Percentiles rank a stretch among this genome's conserved stretches.
Conservation (phyloP, 805 yeast species). For the Candida xyloterini region DNA sequence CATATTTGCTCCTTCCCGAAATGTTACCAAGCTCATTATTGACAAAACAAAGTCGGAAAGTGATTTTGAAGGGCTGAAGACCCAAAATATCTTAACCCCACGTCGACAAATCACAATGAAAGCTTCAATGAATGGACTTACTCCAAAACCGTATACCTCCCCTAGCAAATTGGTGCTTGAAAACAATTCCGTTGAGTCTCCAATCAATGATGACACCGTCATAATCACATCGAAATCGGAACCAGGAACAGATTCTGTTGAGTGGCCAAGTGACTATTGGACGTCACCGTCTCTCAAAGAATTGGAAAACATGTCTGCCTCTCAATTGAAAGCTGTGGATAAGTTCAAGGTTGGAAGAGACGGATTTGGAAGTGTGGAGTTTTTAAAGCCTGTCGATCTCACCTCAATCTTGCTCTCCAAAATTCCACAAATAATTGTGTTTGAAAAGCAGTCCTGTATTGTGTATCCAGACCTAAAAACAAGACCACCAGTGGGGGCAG, state of each 20-base stretch:
- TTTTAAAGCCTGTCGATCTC: slow-evolving; percentile 79
- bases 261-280: slow-evolving; percentile 72
- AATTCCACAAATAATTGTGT: slow-evolving; percentile 61
- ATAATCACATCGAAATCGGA: not conserved
- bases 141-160: slow-evolving; percentile 1
- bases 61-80: slow-evolving; percentile 23
- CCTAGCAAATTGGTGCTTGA: slow-evolving; percentile 8
- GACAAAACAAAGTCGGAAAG: slow-evolving; percentile 36
- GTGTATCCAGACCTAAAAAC: slow-evolving; percentile 68
- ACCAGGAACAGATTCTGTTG: not conserved
- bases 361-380: slow-evolving; percentile 74
- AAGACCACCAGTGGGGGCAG: slow-evolving; percentile 71
- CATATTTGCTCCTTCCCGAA: slow-evolving; percentile 62
- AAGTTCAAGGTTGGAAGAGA: slow-evolving; percentile 75
- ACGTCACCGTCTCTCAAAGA: slow-evolving; percentile 72
- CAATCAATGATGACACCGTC: not conserved
- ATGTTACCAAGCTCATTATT: slow-evolving; percentile 52
- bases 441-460: slow-evolving; percentile 57
- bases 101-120: slow-evolving; percentile 33
- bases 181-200: not conserved
- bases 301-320: slow-evolving; percentile 54
- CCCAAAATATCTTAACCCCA: slow-evolving; percentile 19
- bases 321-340: slow-evolving; percentile 60
- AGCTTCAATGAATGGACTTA: slow-evolving; percentile 1
- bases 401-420: slow-evolving; percentile 62